Evolutionary conservation across 2,329 filamentous ascomycete genomes (phyloP).

Genomic region (Neodidymelliopsis sp.): DNA sequence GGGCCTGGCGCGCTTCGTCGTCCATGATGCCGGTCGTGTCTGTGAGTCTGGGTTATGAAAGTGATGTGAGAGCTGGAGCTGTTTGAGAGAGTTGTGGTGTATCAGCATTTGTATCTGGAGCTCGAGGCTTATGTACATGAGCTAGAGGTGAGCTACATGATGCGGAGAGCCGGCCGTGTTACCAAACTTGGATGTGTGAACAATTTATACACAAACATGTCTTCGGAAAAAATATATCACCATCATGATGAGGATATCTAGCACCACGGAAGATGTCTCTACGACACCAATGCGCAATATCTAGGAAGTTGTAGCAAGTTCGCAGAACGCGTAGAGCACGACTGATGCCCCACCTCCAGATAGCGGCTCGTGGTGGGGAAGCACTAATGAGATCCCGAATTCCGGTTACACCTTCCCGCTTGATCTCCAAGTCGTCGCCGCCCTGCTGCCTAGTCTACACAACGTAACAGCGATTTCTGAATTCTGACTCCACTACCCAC

Average conservation of each 20-base stretch:
- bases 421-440: neutral
- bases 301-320: neutral
- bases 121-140: slow-evolving; percentile 5
- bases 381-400: neutral
- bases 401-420: neutral
- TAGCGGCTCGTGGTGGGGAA: slow-evolving; percentile 6
- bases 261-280: fast-evolving
- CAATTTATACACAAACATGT: too few relatives aligned
- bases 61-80: too few relatives aligned
- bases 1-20: slow-evolving; percentile 44
- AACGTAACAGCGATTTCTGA: too few relatives aligned
- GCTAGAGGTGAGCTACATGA: slow-evolving; percentile 16
- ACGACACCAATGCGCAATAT: neutral
- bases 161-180: slow-evolving; percentile 38
- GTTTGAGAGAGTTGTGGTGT: neutral
- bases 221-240: too few relatives aligned
- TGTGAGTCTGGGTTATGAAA: neutral
- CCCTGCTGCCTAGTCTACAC: too few relatives aligned
- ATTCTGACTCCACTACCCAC: too few relatives aligned
- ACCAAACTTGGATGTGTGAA: neutral
- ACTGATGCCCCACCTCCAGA: slow-evolving; percentile 5
- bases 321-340: neutral
- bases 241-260: too few relatives aligned
- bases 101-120: neutral
- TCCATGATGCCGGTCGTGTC: slow-evolving; percentile 34